Conservation (phyloP, 768 basidiomycete genomes). For the Phaeotremella skinneri region DNA sequence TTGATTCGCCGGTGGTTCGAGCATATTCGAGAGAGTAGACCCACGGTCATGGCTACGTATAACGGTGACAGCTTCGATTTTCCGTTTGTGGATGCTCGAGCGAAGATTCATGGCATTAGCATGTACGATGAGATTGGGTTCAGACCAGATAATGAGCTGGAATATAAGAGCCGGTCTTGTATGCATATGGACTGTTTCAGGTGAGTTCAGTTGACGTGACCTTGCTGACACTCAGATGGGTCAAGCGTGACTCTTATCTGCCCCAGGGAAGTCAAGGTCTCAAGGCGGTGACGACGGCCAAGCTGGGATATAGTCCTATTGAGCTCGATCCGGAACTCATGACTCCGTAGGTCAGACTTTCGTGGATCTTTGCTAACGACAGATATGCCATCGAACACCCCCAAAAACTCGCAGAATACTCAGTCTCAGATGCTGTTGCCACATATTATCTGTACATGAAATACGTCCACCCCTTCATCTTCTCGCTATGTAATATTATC, state of each 20-base stretch:
- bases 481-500: conserved; percentile 98
- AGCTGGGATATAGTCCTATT: conserved; percentile 93
- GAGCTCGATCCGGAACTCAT: conserved; percentile 97
- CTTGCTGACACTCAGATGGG: conserved; percentile 61
- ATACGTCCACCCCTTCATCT: conserved; percentile 99
- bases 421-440: conserved; percentile 99
- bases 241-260: conserved; percentile 96
- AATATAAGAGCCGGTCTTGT: conserved; percentile 87
- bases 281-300: conserved; percentile 94
- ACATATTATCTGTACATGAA: conserved; percentile 99
- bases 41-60: conserved; percentile 96
- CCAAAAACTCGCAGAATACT: conserved; percentile 90
- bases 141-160: conserved; percentile 82
- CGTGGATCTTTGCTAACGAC: conserved; percentile 3
- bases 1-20: conserved; percentile 84
- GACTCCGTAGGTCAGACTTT: conserved; percentile 74
- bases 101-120: conserved; percentile 85
- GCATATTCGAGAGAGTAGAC: conserved; percentile 87
- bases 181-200: conserved; percentile 99
- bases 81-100: conserved; percentile 84
- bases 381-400: conserved; percentile 97
- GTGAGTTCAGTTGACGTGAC: conserved; percentile 33
- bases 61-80: conserved; percentile 99
- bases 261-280: conserved; percentile 98
- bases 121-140: conserved; percentile 97